These are phyloP conservation scores for Didymella pomorum DNA, from an alignment of 2,329 filamentous ascomycete species.

Conservation along the genomic window DNA sequence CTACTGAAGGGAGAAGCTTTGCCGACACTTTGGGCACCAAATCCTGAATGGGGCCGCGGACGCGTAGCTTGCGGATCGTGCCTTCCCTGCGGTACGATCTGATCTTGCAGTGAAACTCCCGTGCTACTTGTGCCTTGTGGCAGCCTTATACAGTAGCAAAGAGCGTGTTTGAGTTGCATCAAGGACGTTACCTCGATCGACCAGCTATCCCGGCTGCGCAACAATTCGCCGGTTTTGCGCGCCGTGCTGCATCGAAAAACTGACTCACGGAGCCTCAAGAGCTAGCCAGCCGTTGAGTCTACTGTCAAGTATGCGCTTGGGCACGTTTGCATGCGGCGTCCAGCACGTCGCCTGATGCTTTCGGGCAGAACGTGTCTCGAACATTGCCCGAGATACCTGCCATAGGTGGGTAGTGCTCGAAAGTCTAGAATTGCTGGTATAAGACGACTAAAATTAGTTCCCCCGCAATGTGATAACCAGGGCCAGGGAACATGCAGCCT, in stretches of 20 bases:
- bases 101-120: neutral
- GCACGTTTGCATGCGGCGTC: slow-evolving; percentile 3
- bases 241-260: neutral
- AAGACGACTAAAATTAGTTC: neutral
- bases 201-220: neutral
- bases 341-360: neutral
- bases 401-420: neutral
- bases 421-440: neutral
- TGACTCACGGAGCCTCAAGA: neutral
- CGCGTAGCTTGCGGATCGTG: neutral
- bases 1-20: neutral
- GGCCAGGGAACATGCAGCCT: neutral
- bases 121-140: neutral
- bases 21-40: neutral
- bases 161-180: neutral
- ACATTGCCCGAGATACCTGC: too few species aligned
- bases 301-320: neutral
- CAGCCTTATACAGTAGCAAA: neutral
- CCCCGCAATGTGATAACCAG: neutral
- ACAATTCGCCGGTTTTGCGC: neutral
- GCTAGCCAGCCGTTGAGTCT: neutral
- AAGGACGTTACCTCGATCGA: slow-evolving; percentile 1
- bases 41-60: neutral
- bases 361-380: slow-evolving; percentile 11
- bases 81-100: neutral